phyloP scores from a whole-genome alignment of 352 stramenopile genomes.

The Phytophthora uliginosa region DNA sequence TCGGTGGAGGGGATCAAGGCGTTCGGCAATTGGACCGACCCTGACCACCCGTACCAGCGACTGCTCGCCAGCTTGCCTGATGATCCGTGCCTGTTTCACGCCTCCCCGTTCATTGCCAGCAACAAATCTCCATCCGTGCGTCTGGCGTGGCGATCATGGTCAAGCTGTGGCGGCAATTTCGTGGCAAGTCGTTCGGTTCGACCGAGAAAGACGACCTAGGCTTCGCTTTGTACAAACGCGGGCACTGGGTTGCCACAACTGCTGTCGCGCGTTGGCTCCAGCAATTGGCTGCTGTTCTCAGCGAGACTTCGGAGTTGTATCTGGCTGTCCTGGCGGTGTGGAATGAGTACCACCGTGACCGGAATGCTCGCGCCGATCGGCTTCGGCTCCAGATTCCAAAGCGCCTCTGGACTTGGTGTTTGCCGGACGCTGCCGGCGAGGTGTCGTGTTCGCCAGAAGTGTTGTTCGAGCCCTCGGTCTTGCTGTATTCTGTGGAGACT shows the following conservation, averaged over 20 bases:
- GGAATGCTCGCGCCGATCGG: neutral
- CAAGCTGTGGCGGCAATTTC: neutral
- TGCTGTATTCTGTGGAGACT: conserved; percentile 6
- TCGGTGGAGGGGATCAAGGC: neutral
- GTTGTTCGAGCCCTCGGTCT: neutral
- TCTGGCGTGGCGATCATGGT: neutral
- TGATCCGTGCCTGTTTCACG: neutral
- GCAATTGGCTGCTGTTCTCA: neutral
- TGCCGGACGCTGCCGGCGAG: neutral
- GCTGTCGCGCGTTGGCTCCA: neutral
- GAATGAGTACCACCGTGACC: neutral
- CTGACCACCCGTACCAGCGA: neutral
- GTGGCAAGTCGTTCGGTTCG: neutral
- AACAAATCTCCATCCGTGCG: neutral
- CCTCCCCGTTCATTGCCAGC: neutral
- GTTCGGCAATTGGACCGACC: neutral
- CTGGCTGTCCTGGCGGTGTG: neutral
- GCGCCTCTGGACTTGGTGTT: neutral
- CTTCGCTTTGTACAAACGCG: neutral
- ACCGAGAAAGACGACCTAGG: neutral
- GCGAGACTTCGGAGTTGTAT: neutral
- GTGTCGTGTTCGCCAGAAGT: neutral
- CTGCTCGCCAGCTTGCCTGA: neutral
- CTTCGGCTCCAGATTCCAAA: neutral
- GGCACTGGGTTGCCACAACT: neutral